These are phyloP conservation scores for Amauroascus verrucosus DNA, from an alignment of 2,329 filamentous ascomycete genomes.

Conservation along the genomic window DNA sequence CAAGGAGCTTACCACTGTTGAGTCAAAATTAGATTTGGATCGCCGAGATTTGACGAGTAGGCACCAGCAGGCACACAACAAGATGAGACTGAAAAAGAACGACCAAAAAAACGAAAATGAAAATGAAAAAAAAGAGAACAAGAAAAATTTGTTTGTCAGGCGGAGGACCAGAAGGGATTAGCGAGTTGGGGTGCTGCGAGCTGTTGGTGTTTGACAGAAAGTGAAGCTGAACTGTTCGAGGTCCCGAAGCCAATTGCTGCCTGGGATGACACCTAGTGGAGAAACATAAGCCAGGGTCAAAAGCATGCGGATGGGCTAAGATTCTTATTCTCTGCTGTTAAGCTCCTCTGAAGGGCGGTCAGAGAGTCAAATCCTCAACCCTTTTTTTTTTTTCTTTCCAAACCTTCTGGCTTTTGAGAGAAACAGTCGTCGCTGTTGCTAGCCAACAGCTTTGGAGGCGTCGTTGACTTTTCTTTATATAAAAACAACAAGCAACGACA, in stretches of 20 bases:
- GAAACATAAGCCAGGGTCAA: slow-evolving; percentile 1
- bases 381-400: not conserved
- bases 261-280: not conserved
- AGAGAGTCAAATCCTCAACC: not conserved
- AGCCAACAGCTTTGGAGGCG: no score
- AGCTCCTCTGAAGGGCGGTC: slow-evolving; percentile 8
- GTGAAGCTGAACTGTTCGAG: slow-evolving; percentile 2
- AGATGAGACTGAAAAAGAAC: slow-evolving; percentile 1
- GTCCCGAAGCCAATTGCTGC: slow-evolving; percentile 11
- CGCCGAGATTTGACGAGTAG: not conserved
- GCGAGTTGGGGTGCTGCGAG: not conserved
- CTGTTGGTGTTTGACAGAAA: slow-evolving; percentile 1
- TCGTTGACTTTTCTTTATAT: no score
- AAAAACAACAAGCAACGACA: not conserved
- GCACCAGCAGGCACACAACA: slow-evolving; percentile 3
- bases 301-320: no score
- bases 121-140: not conserved
- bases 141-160: not conserved
- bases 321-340: no score
- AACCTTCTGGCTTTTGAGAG: not conserved
- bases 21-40: not conserved
- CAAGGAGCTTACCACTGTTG: slow-evolving; percentile 2
- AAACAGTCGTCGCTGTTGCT: not conserved
- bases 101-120: not conserved
- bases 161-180: not conserved